phyloP scores from a whole-genome alignment of 1,284 basidiomycete species.

The Quambalaria eucalypti region DNA sequence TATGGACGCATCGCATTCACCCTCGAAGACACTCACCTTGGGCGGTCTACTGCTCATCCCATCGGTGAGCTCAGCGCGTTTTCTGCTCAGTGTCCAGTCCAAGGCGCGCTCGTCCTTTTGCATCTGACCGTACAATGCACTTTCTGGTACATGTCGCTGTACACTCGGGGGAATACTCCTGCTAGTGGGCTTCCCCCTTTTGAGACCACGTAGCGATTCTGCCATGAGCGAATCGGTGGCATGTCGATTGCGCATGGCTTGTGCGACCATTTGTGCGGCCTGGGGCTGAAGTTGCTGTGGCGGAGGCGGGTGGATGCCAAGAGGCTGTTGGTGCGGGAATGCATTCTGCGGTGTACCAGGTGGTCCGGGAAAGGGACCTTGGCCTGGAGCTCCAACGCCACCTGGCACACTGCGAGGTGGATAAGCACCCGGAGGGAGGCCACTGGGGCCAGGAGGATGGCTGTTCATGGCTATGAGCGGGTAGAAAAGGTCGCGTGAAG shows the following conservation, averaged over 20 bases:
- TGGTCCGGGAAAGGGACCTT: too few relatives aligned
- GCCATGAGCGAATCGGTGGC: neutral
- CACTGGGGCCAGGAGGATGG: too few relatives aligned
- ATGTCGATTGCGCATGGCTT: neutral
- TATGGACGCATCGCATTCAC: neutral
- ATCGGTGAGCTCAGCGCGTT: constrained; percentile 63
- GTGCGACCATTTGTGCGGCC: neutral
- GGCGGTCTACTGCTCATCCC: constrained; percentile 42
- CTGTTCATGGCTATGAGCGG: too few relatives aligned
- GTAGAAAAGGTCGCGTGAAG: too few relatives aligned
- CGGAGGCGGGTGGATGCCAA: neutral
- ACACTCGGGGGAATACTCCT: constrained; percentile 65
- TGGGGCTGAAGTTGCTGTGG: neutral
- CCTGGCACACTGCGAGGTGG: neutral
- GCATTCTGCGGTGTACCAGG: too few relatives aligned
- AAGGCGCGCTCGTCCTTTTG: constrained; percentile 80
- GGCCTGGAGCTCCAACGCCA: too few relatives aligned
- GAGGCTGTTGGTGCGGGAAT: neutral
- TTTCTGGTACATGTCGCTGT: constrained; percentile 51
- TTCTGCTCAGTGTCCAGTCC: constrained; percentile 89
- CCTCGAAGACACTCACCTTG: constrained; percentile 38
- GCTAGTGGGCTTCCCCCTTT: constrained; percentile 70
- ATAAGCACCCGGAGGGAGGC: neutral
- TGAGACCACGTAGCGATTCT: constrained; percentile 47
- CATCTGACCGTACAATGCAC: constrained; percentile 74